These are phyloP conservation scores for Neurospora hispaniola DNA, from an alignment of 495 filamentous ascomycete species.

Conservation along the genomic window DNA sequence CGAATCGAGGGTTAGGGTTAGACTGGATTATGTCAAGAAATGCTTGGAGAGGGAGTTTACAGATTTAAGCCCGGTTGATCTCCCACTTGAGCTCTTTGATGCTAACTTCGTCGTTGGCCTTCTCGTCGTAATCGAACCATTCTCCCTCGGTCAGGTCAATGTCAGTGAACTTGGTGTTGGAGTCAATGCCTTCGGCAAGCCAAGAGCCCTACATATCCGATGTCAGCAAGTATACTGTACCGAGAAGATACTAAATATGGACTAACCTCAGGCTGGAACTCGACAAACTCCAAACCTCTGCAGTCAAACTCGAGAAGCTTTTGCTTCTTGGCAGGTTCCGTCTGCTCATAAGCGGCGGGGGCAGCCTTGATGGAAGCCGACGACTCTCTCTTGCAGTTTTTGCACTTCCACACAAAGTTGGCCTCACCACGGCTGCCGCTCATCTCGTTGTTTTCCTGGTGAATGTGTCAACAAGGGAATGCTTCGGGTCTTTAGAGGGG, in stretches of 20 bases:
- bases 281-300: constrained; percentile 81
- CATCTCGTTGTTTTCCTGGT: constrained; percentile 73
- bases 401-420: constrained; percentile 97
- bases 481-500: background rate
- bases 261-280: constrained; percentile 77
- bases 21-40: background rate
- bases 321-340: constrained; percentile 57
- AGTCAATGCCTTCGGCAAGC: constrained; percentile 73
- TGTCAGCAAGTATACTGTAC: background rate
- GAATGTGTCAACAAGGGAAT: background rate
- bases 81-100: constrained; percentile 91
- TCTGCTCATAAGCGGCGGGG: constrained; percentile 57
- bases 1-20: background rate
- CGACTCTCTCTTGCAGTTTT: constrained; percentile 66
- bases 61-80: constrained; percentile 51
- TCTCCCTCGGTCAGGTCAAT: constrained; percentile 83
- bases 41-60: background rate
- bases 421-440: constrained; percentile 88
- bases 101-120: constrained; percentile 47
- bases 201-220: constrained; percentile 59
- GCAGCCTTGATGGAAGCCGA: constrained; percentile 56
- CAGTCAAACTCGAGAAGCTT: constrained; percentile 88
- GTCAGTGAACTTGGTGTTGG: constrained; percentile 60
- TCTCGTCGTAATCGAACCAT: constrained; percentile 51
- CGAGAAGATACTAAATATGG: background rate